Evolutionary conservation across 768 basidiomycete genomes (phyloP), one percentile per base, ranked within the genome.

Genomic region (Pleurotus pulmonarius): DNA sequence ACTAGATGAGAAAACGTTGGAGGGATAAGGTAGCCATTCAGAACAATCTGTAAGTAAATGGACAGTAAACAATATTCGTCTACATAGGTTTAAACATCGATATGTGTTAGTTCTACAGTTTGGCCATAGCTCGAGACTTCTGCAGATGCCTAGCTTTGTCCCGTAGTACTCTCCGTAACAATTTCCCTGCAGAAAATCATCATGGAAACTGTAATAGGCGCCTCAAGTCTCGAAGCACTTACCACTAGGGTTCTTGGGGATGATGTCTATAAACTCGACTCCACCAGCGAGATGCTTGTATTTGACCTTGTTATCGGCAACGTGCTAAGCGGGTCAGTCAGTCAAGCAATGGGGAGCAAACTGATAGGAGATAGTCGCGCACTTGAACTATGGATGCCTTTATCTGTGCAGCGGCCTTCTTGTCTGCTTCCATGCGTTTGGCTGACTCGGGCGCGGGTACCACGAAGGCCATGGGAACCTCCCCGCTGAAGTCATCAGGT

Each of bases 181-280:
- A 64, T 53, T 53, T 53, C 3, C 51, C 51, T 53, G n/a, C 26
- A 51, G 16, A 39, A 38, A 29, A 11, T 18, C 6, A 24, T 11
- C 18, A 40, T 13, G 25, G 22, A 7, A 24, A 37, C 12, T 22
- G 5, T n/a, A 1, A 39, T 41, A 39, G 34, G 39, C 39, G 18
- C n/a, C 24, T n/a, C 20, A 11, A 20, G 24, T 11, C 2, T 5
- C 12, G 12, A 6, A 24, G 18, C n/a, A 24, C 51, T 83, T 83
- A 34, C 86, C 86, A 59, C 80, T 84, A 6, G 86, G 83, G 54
- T 83, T 86, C 61, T 79, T 86, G 0, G 86, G 86, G 29, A 88
- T 83, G 11, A 62, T 63, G 43, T 77, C 67, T 4, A 82, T 65
- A 54, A 86, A 79, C 59, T 82, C 79, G 9, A 88, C 81, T 0